phyloP scores from a whole-genome alignment of 192 early-diverging fungal genomes.

The Phycomyces nitens region DNA sequence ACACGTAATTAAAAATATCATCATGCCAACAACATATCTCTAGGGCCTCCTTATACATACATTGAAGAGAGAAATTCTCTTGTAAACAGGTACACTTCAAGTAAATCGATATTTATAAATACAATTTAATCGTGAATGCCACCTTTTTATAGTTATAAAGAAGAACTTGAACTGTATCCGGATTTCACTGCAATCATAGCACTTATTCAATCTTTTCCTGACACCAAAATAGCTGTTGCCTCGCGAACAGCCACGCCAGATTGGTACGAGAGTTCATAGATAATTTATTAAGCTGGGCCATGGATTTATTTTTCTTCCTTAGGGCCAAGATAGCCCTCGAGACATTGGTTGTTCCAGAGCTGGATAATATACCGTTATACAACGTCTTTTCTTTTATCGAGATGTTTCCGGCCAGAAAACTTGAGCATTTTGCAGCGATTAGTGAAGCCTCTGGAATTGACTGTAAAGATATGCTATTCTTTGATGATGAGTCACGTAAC shows the following conservation, averaged over 20 bases:
- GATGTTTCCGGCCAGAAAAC: conserved; percentile 37
- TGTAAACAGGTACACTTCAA: conserved; percentile 8
- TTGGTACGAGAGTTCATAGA: conserved; percentile 25
- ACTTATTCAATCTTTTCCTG: conserved; percentile 26
- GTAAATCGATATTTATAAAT: background rate
- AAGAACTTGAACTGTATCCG: conserved; percentile 24
- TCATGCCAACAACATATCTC: background rate
- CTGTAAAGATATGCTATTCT: conserved; percentile 46
- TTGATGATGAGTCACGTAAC: conserved; percentile 44
- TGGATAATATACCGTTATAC: conserved; percentile 19
- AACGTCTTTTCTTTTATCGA: conserved; percentile 30
- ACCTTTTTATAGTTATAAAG: conserved; percentile 20
- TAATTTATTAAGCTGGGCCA: background rate
- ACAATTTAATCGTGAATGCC: background rate
- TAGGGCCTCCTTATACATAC: conserved; percentile 24
- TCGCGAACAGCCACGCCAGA: conserved; percentile 36
- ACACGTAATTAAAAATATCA: background rate
- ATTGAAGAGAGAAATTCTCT: conserved; percentile 4
- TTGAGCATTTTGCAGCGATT: conserved; percentile 34
- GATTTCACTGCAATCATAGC: conserved; percentile 31
- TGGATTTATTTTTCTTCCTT: background rate
- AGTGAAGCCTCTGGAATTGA: conserved; percentile 29
- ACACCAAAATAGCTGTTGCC: conserved; percentile 37
- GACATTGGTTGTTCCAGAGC: conserved; percentile 11
- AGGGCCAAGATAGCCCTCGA: conserved; percentile 24